These are phyloP conservation scores for Alternaria sp. DNA, from an alignment of 2,329 filamentous ascomycete species.

Conservation along the genomic window DNA sequence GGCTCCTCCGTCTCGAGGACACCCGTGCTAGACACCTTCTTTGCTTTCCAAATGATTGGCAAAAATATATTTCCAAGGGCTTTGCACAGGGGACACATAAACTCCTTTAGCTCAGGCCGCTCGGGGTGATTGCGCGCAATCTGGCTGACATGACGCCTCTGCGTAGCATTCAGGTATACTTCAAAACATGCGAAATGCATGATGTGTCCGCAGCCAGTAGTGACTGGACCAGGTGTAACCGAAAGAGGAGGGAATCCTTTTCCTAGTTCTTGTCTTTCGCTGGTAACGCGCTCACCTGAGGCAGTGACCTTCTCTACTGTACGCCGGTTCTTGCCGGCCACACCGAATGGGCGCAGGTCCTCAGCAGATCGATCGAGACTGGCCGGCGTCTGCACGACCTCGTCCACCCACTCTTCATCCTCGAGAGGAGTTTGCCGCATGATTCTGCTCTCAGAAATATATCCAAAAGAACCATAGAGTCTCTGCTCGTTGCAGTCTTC, in stretches of 20 bases:
- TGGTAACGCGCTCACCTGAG: constrained; percentile 71
- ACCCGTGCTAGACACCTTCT: constrained; percentile 82
- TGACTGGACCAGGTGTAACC: constrained; percentile 76
- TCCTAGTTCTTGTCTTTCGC: constrained; percentile 81
- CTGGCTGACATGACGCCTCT: constrained; percentile 84
- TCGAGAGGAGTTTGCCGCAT: constrained; percentile 84
- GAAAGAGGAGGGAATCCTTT: constrained; percentile 81
- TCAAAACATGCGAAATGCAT: constrained; percentile 99
- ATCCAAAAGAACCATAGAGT: constrained; percentile 91
- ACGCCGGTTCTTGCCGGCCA: constrained; percentile 84
- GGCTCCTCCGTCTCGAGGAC: constrained; percentile 64
- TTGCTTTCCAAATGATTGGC: constrained; percentile 92
- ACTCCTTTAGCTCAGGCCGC: constrained; percentile 77
- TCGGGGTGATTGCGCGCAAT: constrained; percentile 96
- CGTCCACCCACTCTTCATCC: constrained; percentile 82
- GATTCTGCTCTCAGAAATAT: constrained; percentile 84
- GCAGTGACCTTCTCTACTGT: constrained; percentile 77
- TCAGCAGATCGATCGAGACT: constrained; percentile 88
- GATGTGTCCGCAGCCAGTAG: constrained; percentile 93
- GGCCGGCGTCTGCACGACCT: constrained; percentile 77
- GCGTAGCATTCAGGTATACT: constrained; percentile 83
- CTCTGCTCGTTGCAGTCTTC: constrained; percentile 90
- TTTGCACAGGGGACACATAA: constrained; percentile 96
- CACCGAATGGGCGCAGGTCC: constrained; percentile 82
- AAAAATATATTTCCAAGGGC: constrained; percentile 94